phyloP scores from a whole-genome alignment of 2,329 filamentous ascomycete species.

The Arthroderma uncinatum region DNA sequence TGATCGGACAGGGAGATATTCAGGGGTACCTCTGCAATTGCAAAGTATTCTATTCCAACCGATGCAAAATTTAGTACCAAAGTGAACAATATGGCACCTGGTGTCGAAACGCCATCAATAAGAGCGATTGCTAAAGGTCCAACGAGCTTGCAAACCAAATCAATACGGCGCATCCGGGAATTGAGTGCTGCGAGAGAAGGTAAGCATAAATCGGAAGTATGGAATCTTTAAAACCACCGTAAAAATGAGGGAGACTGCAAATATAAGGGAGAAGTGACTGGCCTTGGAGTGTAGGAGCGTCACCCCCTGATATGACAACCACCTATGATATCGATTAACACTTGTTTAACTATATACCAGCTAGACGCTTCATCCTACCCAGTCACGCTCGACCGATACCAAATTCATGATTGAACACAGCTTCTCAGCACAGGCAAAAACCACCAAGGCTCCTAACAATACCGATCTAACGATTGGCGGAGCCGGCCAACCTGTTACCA shows the following conservation, averaged over 20 bases:
- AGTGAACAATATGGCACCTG: slow-evolving; percentile 38
- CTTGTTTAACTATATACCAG: neutral
- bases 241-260: no score
- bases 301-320: neutral
- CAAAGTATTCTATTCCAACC: slow-evolving; percentile 31
- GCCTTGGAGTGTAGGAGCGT: neutral
- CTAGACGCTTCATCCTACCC: slow-evolving; percentile 34
- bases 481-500: neutral
- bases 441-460: slow-evolving; percentile 27
- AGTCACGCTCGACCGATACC: slow-evolving; percentile 60
- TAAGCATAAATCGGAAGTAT: no score
- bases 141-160: slow-evolving; percentile 47
- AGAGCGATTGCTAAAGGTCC: slow-evolving; percentile 43
- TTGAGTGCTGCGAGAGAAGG: slow-evolving; percentile 31
- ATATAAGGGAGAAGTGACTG: no score
- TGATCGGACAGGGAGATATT: no score
- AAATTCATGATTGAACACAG: slow-evolving; percentile 53
- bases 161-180: slow-evolving; percentile 46
- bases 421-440: slow-evolving; percentile 59
- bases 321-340: neutral
- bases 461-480: neutral
- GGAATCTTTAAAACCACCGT: no score
- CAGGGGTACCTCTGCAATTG: slow-evolving; percentile 31
- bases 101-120: slow-evolving; percentile 36
- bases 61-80: slow-evolving; percentile 35